Conservation (phyloP, 495 filamentous ascomycete genomes). For the Mycothermus thermophilus region DNA sequence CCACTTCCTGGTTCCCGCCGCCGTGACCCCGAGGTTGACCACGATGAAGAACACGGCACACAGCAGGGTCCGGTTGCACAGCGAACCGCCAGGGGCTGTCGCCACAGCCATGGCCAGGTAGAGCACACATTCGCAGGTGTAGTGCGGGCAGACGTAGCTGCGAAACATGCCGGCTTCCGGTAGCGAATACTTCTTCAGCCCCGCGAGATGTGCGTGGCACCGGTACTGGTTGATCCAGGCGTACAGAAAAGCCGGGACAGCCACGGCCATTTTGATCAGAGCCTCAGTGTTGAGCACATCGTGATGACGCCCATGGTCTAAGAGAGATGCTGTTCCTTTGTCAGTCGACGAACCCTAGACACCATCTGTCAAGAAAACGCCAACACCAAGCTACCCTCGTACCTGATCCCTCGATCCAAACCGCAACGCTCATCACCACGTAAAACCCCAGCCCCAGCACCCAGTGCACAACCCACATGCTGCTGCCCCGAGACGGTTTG, state of each 20-base stretch:
- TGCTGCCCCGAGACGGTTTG: conserved; percentile 43
- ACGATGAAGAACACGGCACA: conserved; percentile 57
- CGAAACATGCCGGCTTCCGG: conserved; percentile 54
- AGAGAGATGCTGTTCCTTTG: conserved; percentile 11
- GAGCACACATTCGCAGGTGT: conserved; percentile 71
- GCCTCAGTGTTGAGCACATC: conserved; percentile 30
- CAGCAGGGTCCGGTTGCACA: conserved; percentile 61
- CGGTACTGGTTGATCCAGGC: conserved; percentile 69
- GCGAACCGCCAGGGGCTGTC: conserved; percentile 47
- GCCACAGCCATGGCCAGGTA: conserved; percentile 67
- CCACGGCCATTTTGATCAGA: conserved; percentile 45
- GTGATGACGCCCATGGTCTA: conserved; percentile 23
- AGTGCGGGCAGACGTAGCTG: conserved; percentile 72
- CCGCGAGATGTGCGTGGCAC: conserved; percentile 66
- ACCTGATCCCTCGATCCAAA: conserved; percentile 85
- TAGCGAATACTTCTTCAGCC: conserved; percentile 71
- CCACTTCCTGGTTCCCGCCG: conserved; percentile 64
- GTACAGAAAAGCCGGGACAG: conserved; percentile 51
- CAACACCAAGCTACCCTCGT: no score
- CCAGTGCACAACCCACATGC: conserved; percentile 80
- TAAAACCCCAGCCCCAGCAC: conserved; percentile 69
- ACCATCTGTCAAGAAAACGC: no score
- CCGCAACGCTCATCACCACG: conserved; percentile 48
- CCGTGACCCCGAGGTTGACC: conserved; percentile 70
- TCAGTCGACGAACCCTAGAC: conserved; percentile 10